Base-by-base conservation (phyloP, 495 filamentous ascomycete species). In the Cryomyces antarcticus region DNA sequence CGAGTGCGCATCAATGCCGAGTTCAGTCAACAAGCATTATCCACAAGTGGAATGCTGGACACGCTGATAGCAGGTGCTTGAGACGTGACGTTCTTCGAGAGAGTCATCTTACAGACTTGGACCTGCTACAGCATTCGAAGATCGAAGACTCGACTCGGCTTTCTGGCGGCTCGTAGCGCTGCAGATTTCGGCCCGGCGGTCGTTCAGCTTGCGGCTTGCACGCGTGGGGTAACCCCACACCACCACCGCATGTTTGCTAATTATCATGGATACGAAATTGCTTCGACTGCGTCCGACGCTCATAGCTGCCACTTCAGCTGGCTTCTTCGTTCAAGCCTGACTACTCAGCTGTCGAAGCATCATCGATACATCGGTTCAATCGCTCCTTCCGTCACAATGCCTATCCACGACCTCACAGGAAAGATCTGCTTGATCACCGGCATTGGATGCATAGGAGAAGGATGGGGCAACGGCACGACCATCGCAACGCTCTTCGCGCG, bases 11-110 rank as follows among this genome's bases (percentile, higher is more conserved):
- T 68, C 27, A 81, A 89, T 58, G 81, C 88, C 13, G 82, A 92
- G 57, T 72, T 74, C 52, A 75, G 80, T 10, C 81, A 93, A 55
- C 69, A 78, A 56, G 83, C 84, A 2, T 76, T 69, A 43, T 70
- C 78, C 59, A 82, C 78, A 5, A 70, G 67, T 45, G 88, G 87
- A 1, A 94, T 94, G 85, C 55, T 93, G 44, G 80, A 80, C 44
- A 79, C 82, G 66, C 57, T 94, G 33, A 63, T 71, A 46, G 59
- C 62, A 41, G 62, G 60, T 43, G 3, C 31, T 27, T 38, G 45
- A 47, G 44, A 36, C 9, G 9, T 36, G 9, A 36, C 12, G 9
- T 2, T 13, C 33, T 36, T 10, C 9, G 17, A 24, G 17, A 24
- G 17, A 24, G 17, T 24, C 17, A 24, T 24, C 17, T 24, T 2